Percentiles rank a stretch among this genome's conserved stretches.
phyloP scores from a whole-genome alignment of 805 yeast species.

The Candida succiphila region DNA sequence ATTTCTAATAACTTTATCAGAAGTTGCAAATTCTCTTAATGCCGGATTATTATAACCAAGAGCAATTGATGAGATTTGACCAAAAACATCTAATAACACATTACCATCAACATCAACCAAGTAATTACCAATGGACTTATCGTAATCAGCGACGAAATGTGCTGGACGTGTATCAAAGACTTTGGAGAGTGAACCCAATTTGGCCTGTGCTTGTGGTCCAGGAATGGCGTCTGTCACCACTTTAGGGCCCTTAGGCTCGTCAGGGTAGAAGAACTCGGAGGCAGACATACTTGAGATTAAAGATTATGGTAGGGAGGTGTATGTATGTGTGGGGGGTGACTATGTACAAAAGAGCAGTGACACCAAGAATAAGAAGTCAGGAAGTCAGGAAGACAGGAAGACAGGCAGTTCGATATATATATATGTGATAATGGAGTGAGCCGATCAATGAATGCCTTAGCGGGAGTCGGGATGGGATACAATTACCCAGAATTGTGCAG shows the following conservation, averaged over 20 bases:
- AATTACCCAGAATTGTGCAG: too few relatives aligned
- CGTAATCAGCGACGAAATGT: slow-evolving; percentile 69
- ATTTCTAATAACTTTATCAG: slow-evolving; percentile 63
- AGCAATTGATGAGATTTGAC: slow-evolving; percentile 80
- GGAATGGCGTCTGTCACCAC: slow-evolving; percentile 56
- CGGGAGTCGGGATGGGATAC: too few relatives aligned
- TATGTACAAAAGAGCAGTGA: too few relatives aligned
- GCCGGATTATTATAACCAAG: slow-evolving; percentile 83
- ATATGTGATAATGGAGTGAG: too few relatives aligned
- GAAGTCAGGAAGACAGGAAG: too few relatives aligned
- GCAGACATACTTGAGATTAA: slow-evolving; percentile 29
- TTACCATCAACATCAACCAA: slow-evolving; percentile 77
- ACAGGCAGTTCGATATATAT: too few relatives aligned
- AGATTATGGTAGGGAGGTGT: not conserved
- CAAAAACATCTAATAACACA: slow-evolving; percentile 61
- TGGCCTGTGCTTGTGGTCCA: slow-evolving; percentile 59
- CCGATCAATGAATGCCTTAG: too few relatives aligned
- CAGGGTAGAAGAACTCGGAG: slow-evolving; percentile 56
- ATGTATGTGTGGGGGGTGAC: not conserved
- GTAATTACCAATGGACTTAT: slow-evolving; percentile 70
- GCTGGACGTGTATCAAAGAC: slow-evolving; percentile 67
- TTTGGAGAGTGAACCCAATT: slow-evolving; percentile 41
- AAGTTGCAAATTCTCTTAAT: slow-evolving; percentile 54
- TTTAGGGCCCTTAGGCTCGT: slow-evolving; percentile 67
- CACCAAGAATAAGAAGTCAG: too few relatives aligned